Evolutionary conservation across 129 eudicot genomes (phyloP).

Genomic region (Calendula officinalis): DNA sequence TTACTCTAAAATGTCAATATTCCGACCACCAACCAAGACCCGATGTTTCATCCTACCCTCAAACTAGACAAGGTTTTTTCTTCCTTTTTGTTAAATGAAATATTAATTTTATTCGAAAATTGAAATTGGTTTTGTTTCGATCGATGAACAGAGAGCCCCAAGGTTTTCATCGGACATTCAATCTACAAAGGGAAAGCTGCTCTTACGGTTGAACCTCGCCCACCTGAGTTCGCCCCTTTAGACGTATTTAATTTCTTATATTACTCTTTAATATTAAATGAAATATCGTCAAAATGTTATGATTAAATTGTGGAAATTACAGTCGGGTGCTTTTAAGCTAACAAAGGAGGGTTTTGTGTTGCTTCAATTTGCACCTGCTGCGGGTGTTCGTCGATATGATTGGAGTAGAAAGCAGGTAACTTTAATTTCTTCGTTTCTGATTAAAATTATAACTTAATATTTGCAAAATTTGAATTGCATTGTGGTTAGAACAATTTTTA

Average conservation of each 20-base stretch:
- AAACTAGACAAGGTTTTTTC: slow-evolving; percentile 14
- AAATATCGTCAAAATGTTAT: neutral
- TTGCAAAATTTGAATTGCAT: neutral
- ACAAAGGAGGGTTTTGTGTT: slow-evolving; percentile 70
- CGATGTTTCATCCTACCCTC: slow-evolving; percentile 19
- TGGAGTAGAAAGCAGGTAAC: slow-evolving; percentile 89
- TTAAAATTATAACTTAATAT: neutral
- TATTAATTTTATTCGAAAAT: neutral
- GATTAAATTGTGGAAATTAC: slow-evolving; percentile 11
- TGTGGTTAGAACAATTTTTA: too few species aligned
- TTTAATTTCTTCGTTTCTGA: neutral
- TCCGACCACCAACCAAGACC: slow-evolving; percentile 37
- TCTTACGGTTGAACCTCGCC: slow-evolving; percentile 68
- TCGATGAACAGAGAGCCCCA: slow-evolving; percentile 41
- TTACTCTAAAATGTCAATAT: slow-evolving; percentile 31
- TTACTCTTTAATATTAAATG: neutral
- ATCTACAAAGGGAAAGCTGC: slow-evolving; percentile 92
- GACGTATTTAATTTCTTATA: slow-evolving; percentile 37
- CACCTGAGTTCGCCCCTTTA: slow-evolving; percentile 78
- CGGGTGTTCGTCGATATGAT: slow-evolving; percentile 85
- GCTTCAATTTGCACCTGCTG: slow-evolving; percentile 94
- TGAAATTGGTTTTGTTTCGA: slow-evolving; percentile 27
- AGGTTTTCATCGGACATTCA: slow-evolving; percentile 71
- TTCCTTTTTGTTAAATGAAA: neutral
- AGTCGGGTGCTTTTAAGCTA: slow-evolving; percentile 87